Conservation (phyloP, 352 stramenopile genomes). For the Globisporangium okanoganense region DNA sequence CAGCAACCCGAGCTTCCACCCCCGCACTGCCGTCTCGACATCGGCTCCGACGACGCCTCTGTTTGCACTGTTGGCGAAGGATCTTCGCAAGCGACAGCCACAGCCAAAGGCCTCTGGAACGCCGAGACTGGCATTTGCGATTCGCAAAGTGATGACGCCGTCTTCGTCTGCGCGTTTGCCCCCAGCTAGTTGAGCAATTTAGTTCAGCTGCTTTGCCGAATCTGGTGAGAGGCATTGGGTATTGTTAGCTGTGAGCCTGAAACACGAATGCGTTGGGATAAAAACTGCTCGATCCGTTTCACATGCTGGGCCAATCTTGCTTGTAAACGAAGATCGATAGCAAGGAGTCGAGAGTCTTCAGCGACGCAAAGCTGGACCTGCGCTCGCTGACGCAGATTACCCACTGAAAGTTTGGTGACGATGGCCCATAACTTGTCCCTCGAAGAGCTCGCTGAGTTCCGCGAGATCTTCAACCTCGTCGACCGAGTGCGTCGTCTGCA, state of each 20-base stretch:
- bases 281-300: neutral
- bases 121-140: too few species aligned
- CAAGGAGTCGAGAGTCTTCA: neutral
- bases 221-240: neutral
- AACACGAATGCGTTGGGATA: neutral
- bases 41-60: constrained; percentile 4
- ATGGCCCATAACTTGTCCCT: constrained; percentile 65
- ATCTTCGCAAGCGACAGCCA: constrained; percentile 1
- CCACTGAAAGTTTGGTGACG: neutral
- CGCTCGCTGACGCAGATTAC: neutral
- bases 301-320: neutral
- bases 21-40: neutral
- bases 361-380: neutral
- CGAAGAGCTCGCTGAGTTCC: constrained; percentile 90
- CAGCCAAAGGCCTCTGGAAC: neutral
- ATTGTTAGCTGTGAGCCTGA: neutral
- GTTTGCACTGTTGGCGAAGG: constrained; percentile 9
- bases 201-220: too few species aligned
- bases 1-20: neutral
- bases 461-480: constrained; percentile 95
- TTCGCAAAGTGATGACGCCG: constrained; percentile 2
- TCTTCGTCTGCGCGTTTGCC: constrained; percentile 3
- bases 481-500: constrained; percentile 55
- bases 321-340: neutral
- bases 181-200: constrained; percentile 2